Evolutionary conservation across 805 yeast genomes (phyloP).

Genomic region (Yarrowia keelungensis): DNA sequence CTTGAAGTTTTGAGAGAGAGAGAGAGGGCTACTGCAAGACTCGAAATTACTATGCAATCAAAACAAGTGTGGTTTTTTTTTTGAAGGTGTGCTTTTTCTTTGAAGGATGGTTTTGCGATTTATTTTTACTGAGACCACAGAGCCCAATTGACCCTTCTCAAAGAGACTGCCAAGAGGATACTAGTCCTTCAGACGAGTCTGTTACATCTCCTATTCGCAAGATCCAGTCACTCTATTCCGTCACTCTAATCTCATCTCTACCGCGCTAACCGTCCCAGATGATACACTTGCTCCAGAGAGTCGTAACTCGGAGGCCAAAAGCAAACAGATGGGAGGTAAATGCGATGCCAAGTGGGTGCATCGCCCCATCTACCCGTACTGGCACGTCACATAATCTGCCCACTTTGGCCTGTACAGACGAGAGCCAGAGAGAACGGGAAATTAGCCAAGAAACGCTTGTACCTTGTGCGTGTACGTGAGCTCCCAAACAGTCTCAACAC

Average conservation of each 20-base stretch:
- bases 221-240: too few relatives aligned
- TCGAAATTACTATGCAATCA: constrained; percentile 19
- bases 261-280: neutral
- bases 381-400: constrained; percentile 33
- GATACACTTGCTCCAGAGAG: neutral
- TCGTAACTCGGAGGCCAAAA: neutral
- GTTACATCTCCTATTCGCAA: too few relatives aligned
- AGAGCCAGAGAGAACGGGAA: constrained; percentile 6
- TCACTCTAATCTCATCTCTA: too few relatives aligned
- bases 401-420: constrained; percentile 18
- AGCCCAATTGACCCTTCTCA: constrained; percentile 2
- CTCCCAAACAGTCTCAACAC: too few relatives aligned
- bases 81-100: neutral
- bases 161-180: neutral
- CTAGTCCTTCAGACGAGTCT: too few relatives aligned
- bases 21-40: constrained; percentile 1
- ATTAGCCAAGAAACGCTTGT: constrained; percentile 36
- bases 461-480: constrained; percentile 13
- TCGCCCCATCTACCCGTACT: constrained; percentile 32
- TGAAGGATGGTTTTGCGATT: neutral
- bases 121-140: neutral
- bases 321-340: constrained; percentile 15
- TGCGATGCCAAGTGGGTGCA: constrained; percentile 29
- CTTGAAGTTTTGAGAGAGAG: constrained; percentile 7
- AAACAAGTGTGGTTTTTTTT: constrained; percentile 10